A percentile compares a stretch with the other conserved stretches of the same genome.
These are phyloP conservation scores for Chrysanthemum lavandulifolium DNA, from an alignment of 129 eudicot species.

Conservation along the genomic window DNA sequence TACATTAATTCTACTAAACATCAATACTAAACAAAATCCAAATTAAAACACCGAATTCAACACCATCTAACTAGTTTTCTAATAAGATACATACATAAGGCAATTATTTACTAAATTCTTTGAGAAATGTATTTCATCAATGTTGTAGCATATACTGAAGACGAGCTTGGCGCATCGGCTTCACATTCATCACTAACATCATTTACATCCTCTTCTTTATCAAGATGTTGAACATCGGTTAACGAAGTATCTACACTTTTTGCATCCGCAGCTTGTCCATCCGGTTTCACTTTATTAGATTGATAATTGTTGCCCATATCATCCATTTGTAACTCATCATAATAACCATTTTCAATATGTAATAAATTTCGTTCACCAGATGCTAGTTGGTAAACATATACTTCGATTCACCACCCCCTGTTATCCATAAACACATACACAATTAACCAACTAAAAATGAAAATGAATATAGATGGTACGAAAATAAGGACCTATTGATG, in stretches of 20 bases:
- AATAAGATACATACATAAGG: no score
- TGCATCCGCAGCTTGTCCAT: slow-evolving; percentile 47
- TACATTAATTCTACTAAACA: no score
- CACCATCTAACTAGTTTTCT: no score
- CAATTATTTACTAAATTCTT: no score
- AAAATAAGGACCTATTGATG: slow-evolving; percentile 53
- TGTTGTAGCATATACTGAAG: slow-evolving; percentile 54
- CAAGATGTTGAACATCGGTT: slow-evolving; percentile 44
- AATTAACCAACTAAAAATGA: neutral
- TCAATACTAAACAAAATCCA: no score
- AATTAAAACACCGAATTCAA: no score
- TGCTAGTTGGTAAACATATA: slow-evolving; percentile 45
- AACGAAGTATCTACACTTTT: slow-evolving; percentile 46
- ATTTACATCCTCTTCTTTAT: slow-evolving; percentile 39
- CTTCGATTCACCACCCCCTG: slow-evolving; percentile 79
- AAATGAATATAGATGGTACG: neutral
- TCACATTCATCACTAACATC: slow-evolving; percentile 73
- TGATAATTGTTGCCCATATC: slow-evolving; percentile 43
- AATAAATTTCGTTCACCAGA: slow-evolving; percentile 39
- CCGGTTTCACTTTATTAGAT: slow-evolving; percentile 56
- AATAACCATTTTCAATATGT: slow-evolving; percentile 47
- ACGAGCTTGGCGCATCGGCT: slow-evolving; percentile 37
- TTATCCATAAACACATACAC: slow-evolving; percentile 16
- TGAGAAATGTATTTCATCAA: no score
- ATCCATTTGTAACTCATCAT: slow-evolving; percentile 44